Conservation (phyloP, 768 basidiomycete species). For the Tubosaeta brunneosetosa region DNA sequence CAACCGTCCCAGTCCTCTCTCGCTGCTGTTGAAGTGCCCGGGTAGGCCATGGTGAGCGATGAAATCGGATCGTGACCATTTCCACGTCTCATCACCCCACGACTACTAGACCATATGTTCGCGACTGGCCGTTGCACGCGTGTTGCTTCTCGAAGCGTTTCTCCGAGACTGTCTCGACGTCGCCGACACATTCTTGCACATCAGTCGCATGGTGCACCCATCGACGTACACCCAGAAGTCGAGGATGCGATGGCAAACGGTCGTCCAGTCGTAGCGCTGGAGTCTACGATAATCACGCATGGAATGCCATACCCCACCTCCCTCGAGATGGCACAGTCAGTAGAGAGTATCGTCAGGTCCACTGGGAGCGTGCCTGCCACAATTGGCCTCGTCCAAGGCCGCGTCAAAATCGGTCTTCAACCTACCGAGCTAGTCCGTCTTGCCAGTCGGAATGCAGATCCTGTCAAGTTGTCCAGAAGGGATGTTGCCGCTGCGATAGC, state of each 20-base stretch:
- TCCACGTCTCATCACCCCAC: neutral
- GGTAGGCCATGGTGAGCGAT: conserved; percentile 16
- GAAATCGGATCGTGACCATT: neutral
- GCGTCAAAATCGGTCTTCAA: conserved; percentile 81
- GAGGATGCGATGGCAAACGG: conserved; percentile 65
- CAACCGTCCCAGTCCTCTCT: conserved; percentile 22
- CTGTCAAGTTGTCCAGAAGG: conserved; percentile 70
- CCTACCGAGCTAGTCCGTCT: conserved; percentile 61
- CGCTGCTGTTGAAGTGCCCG: conserved; percentile 24
- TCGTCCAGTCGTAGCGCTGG: conserved; percentile 81
- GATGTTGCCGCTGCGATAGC: conserved; percentile 78
- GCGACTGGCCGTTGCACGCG: conserved; percentile 3
- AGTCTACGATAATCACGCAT: conserved; percentile 90
- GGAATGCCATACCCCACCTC: conserved; percentile 85
- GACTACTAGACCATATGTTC: conserved; percentile 11
- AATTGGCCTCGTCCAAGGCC: conserved; percentile 77
- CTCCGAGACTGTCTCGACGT: conserved; percentile 1
- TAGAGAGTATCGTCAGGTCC: conserved; percentile 70
- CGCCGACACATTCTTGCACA: conserved; percentile 2
- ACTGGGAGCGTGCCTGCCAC: conserved; percentile 86
- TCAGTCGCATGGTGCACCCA: conserved; percentile 18
- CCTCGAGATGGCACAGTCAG: conserved; percentile 59
- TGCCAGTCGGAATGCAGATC: conserved; percentile 45
- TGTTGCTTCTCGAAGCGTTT: neutral
- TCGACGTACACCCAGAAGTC: conserved; percentile 82